Conservation (phyloP, 129 eudicot genomes). For the Helianthus tuberosus region DNA sequence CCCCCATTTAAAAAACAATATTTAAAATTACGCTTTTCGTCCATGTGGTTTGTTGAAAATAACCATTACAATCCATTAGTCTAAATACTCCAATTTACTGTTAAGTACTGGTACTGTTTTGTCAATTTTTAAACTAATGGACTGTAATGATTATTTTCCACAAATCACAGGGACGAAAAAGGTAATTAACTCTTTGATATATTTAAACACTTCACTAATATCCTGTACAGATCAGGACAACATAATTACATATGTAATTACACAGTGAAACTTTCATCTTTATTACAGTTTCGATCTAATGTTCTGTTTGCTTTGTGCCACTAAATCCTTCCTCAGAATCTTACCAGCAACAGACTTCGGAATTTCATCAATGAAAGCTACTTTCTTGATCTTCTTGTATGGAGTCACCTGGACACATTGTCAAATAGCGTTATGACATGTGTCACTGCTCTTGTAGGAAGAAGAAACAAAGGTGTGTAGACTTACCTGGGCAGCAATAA, state of each 20-base stretch:
- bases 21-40: no score
- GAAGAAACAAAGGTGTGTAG: slow-evolving; percentile 8
- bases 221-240: slow-evolving; percentile 8
- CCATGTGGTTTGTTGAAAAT: no score
- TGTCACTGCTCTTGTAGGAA: slow-evolving; percentile 4
- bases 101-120: no score
- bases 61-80: no score
- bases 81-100: no score
- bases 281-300: slow-evolving; percentile 49
- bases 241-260: slow-evolving; percentile 1
- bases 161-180: no score
- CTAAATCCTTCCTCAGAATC: slow-evolving; percentile 65
- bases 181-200: background rate
- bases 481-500: slow-evolving; percentile 66
- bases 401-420: slow-evolving; percentile 68
- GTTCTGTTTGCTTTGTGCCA: slow-evolving; percentile 42
- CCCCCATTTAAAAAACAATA: no score
- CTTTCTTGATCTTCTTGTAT: slow-evolving; percentile 69
- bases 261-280: background rate
- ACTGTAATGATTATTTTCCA: no score
- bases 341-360: slow-evolving; percentile 88
- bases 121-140: no score
- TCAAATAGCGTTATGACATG: background rate
- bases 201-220: background rate
- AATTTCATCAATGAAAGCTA: slow-evolving; percentile 62